Evolutionary conservation across 768 basidiomycete species (phyloP), one percentile per base, ranked within the genome.

Genomic region (Xanthoconium stramineum): DNA sequence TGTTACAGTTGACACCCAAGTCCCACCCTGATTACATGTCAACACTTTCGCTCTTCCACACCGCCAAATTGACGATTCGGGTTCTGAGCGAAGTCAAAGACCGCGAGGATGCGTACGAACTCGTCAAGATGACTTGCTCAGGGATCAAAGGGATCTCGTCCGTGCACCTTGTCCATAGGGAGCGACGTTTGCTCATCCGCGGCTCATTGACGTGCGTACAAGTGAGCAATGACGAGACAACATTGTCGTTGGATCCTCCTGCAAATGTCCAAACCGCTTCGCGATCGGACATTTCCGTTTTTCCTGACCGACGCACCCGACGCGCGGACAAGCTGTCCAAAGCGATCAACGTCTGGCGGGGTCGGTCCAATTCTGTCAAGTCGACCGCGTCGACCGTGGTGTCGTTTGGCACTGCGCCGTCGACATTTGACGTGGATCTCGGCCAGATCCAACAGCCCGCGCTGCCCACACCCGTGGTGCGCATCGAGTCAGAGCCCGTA

Each of bases 21-120:
- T 71, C 69, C 3, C 90, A 94, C 66, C 76, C 80, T 11, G 89
- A 91, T 62, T 85, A 90, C 65, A 66, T 91, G 36, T 74, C 85
- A 2, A 85, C 86, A 0, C 75, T 88, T 49, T 85, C 81, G 15
- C 78, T 84, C 57, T 73, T 86, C 24, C 81, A 85, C 57, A 81
- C 85, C 3, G 86, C 84, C 17, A 84, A 89, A 56, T 73, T 85
- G 59, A 80, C 87, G 42, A 84, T 95, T 56, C 81, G 83, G 29
- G 86, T 88, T 3, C 81, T 97, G 73, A 84, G 85, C 39, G 92
- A 93, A 64, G 91, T 95, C 59, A 94, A 94, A 65, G 72, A 80
- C 12, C 82, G 91, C 19, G 93, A 95, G 69, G 91, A 94, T 50
- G 91, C 93, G 58, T 91, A 94, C 66, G 84, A 85, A n/a, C 71